These are phyloP conservation scores for Castanea crenata DNA, from an alignment of 306 rosid species.

Conservation along the genomic window DNA sequence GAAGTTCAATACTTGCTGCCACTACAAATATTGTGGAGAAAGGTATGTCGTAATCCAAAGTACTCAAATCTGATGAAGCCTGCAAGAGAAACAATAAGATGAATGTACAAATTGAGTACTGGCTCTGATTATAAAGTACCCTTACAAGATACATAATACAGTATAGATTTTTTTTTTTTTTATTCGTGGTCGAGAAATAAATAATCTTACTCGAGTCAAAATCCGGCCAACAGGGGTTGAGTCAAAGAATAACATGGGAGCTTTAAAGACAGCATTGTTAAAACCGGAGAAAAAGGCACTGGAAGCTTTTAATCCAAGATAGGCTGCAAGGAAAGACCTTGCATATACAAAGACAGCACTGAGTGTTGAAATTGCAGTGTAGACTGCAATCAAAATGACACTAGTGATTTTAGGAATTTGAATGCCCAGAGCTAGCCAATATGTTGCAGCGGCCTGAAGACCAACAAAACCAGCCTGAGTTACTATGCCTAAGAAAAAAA, in stretches of 20 bases:
- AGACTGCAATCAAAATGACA: conserved; percentile 50
- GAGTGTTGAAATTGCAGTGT: conserved; percentile 46
- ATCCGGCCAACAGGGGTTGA: conserved; percentile 83
- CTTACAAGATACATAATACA: background rate
- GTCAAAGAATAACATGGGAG: conserved; percentile 90
- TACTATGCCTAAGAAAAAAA: conserved; percentile 29
- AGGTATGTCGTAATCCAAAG: conserved; percentile 80
- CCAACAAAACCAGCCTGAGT: conserved; percentile 32
- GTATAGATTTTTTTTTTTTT: background rate
- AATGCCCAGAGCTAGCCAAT: conserved; percentile 75
- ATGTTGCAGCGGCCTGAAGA: conserved; percentile 55
- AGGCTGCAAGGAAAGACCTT: conserved; percentile 40
- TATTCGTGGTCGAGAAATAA: background rate
- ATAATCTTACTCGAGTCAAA: conserved; percentile 65
- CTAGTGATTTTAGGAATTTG: conserved; percentile 48
- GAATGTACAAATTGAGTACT: background rate
- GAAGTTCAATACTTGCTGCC: conserved; percentile 28
- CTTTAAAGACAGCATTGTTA: conserved; percentile 62
- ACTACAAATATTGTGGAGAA: conserved; percentile 38
- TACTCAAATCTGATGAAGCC: conserved; percentile 90
- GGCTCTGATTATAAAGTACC: background rate
- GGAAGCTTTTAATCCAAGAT: conserved; percentile 77
- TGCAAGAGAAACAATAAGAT: conserved; percentile 28
- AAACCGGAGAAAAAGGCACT: conserved; percentile 58
- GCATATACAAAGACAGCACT: conserved; percentile 40